Percentiles rank a stretch among this genome's conserved stretches.
phyloP scores from a whole-genome alignment of 78 protist genomes.

The Carpediemonas membranifera region DNA sequence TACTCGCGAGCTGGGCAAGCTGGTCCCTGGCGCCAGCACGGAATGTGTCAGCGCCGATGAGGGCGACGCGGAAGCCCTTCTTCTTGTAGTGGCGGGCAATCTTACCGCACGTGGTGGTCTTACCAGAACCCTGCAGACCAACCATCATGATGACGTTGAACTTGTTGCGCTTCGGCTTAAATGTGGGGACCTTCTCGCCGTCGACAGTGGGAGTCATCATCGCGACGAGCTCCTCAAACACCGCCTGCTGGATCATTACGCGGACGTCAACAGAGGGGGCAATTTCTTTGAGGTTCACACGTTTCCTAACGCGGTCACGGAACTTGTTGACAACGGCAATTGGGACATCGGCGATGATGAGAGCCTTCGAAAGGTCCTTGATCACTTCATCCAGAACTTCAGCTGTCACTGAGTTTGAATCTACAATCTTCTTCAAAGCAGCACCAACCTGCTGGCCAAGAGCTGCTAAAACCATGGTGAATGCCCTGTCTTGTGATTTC shows the following conservation, averaged over 20 bases:
- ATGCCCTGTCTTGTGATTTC: too few relatives aligned
- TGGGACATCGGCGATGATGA: conserved; percentile 21
- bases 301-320: not conserved
- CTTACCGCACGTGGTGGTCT: conserved; percentile 78
- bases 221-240: not conserved
- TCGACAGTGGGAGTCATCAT: conserved; percentile 14
- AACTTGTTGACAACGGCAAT: not conserved
- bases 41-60: conserved; percentile 97
- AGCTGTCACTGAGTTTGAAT: too few relatives aligned
- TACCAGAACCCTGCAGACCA: conserved; percentile 91
- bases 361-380: conserved; percentile 11
- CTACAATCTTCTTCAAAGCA: too few relatives aligned
- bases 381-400: conserved; percentile 5
- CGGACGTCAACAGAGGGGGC: conserved; percentile 7
- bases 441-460: too few relatives aligned
- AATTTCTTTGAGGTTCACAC: conserved; percentile 10
- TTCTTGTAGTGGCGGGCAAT: conserved; percentile 74
- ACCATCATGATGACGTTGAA: conserved; percentile 92
- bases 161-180: conserved; percentile 53
- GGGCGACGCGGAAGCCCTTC: conserved; percentile 71
- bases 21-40: conserved; percentile 97
- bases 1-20: conserved; percentile 89
- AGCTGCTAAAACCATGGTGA: too few relatives aligned
- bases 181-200: too few relatives aligned
- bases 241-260: conserved; percentile 13